A percentile compares a stretch with the other conserved stretches of the same genome.
Evolutionary conservation across 2,329 filamentous ascomycete genomes (phyloP).

Genomic region (Fusarium sp.): DNA sequence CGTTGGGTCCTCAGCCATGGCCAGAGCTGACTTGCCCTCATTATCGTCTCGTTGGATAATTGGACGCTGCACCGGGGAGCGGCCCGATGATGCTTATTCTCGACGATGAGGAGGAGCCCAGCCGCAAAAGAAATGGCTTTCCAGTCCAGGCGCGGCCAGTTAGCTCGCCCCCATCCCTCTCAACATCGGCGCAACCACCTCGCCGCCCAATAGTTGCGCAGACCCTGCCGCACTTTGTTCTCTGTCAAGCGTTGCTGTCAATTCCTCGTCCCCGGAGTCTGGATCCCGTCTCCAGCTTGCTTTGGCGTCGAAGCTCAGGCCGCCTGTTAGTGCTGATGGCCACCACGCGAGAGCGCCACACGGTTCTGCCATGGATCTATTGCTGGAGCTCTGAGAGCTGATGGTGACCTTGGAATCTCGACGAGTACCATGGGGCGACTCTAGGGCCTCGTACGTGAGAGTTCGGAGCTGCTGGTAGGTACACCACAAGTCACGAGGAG

Average conservation of each 20-base stretch:
- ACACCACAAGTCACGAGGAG: not conserved
- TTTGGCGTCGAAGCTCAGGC: constrained; percentile 1
- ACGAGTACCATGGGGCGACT: not conserved
- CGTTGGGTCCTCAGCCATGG: constrained; percentile 8
- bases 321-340: not conserved
- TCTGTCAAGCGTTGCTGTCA: not conserved
- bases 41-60: constrained; percentile 8
- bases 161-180: not conserved
- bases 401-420: not conserved
- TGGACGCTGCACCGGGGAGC: not conserved
- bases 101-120: not conserved
- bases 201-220: not conserved
- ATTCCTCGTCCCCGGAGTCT: not conserved
- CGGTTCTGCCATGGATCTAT: not conserved
- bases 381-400: not conserved
- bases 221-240: not conserved
- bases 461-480: not conserved
- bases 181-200: not conserved
- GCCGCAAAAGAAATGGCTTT: not conserved
- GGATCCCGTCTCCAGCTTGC: not conserved
- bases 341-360: constrained; percentile 1
- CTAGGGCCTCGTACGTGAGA: not conserved
- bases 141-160: not conserved
- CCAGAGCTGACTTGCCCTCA: constrained; percentile 8
- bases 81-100: constrained; percentile 11